phyloP scores from a whole-genome alignment of 345 rosid species.

The Anastatica hierochuntica region DNA sequence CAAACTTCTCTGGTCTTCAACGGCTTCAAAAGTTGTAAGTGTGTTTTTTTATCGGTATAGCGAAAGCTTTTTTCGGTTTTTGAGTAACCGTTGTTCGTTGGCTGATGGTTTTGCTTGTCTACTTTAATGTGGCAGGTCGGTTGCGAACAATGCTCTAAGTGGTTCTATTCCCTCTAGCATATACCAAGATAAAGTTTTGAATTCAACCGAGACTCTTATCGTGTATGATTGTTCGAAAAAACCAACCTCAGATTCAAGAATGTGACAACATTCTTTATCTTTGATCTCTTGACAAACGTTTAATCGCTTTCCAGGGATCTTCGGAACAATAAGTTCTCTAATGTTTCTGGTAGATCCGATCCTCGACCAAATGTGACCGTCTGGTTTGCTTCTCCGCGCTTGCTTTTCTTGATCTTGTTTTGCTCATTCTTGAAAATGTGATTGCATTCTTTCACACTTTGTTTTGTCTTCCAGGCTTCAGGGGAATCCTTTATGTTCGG shows the following conservation, averaged over 20 bases:
- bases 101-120: constrained; percentile 16
- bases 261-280: too few relatives aligned
- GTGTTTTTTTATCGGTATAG: neutral
- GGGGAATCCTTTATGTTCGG: constrained; percentile 71
- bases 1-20: constrained; percentile 53
- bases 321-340: constrained; percentile 51
- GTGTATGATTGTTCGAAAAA: constrained; percentile 45
- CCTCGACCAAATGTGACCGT: constrained; percentile 74
- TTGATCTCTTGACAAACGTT: neutral
- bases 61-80: constrained; percentile 1
- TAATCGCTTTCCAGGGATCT: constrained; percentile 49
- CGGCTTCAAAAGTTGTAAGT: constrained; percentile 67
- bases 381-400: constrained; percentile 49
- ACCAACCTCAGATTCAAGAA: constrained; percentile 3
- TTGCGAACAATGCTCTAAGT: constrained; percentile 64
- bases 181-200: constrained; percentile 60
- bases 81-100: neutral
- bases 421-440: too few relatives aligned
- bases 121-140: constrained; percentile 45
- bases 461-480: constrained; percentile 55
- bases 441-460: too few relatives aligned
- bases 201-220: constrained; percentile 37
- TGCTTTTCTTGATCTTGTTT: too few relatives aligned
- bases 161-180: constrained; percentile 60
- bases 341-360: constrained; percentile 43